A percentile compares a stretch with the other conserved stretches of the same genome.
Conservation (phyloP, 768 basidiomycete genomes). For the Chalciporus sphaerocephalus region DNA sequence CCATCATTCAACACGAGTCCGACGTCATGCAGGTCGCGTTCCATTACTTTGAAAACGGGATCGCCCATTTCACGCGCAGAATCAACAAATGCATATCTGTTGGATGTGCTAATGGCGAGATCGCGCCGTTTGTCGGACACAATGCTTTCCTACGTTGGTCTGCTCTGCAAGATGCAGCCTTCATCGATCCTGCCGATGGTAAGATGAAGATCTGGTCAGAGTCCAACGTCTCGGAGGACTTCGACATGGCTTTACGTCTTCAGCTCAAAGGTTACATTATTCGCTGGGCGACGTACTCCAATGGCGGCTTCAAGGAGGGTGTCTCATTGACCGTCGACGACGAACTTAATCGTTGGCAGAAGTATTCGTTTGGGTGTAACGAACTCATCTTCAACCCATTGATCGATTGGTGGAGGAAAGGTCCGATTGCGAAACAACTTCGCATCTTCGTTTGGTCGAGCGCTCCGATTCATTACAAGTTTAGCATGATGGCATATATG, state of each 20-base stretch:
- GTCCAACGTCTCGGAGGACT: conserved; percentile 63
- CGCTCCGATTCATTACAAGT: conserved; percentile 79
- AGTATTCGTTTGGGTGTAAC: conserved; percentile 49
- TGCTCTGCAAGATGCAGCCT: conserved; percentile 84
- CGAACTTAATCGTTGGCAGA: conserved; percentile 91
- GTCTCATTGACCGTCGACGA: conserved; percentile 88
- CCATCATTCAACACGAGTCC: conserved; percentile 89
- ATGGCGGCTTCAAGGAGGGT: conserved; percentile 88
- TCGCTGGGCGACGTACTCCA: conserved; percentile 77
- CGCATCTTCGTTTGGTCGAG: conserved; percentile 71
- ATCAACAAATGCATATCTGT: conserved; percentile 84
- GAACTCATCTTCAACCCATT: conserved; percentile 84
- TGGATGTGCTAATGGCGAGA: conserved; percentile 74
- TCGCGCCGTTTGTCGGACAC: conserved; percentile 77
- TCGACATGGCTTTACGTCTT: conserved; percentile 59
- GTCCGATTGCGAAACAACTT: conserved; percentile 80
- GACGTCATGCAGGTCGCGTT: conserved; percentile 89
- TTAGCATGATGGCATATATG: conserved; percentile 54
- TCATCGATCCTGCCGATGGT: conserved; percentile 48
- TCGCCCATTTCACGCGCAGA: conserved; percentile 87
- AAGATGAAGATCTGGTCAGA: conserved; percentile 75
- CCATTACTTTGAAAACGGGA: conserved; percentile 89
- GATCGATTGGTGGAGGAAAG: conserved; percentile 68
- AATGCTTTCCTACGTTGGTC: conserved; percentile 90
- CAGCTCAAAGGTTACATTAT: conserved; percentile 37